Base-by-base conservation (phyloP, 1,284 basidiomycete genomes). In the Austropuccinia psidii region DNA sequence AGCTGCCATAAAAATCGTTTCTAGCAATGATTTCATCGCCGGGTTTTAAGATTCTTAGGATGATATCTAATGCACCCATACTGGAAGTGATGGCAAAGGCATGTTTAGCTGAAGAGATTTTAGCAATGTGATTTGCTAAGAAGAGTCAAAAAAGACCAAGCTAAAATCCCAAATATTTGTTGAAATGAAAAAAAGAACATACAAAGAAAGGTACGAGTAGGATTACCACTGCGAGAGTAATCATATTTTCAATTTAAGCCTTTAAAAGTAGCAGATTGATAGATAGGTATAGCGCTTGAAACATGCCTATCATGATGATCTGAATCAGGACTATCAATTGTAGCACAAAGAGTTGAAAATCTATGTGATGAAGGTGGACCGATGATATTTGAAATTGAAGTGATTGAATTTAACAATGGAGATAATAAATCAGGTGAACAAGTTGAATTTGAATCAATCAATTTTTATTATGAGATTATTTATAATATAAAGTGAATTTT, bases 191-290 rank as follows among this genome's bases (percentile, higher is more conserved):
- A n/a, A n/a, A 39, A 31, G 29, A 27, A 83, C 88, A 78, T 78
- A 93, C 93, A 90, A 75, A 97, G 86, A 83, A 95, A 93, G 76
- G 88, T 93, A 78, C 96, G 86, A 3, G 96, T 98, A 0, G 96
- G 96, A 82, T 99, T 99, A 35, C 96, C 96, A 77, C 90, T 93
- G 75, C 96, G 86, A 19, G 90, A 86, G 82, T 98, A 99, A 82
- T 98, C 96, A 80, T 93, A 97, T 78, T 89, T 85, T 64, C 90
- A 91, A 29, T 86, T 86, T 66, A 96, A 84, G 62, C 96, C 96
- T 83, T 98, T 98, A 87, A 99, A 99, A 0, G 96, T 98, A 24
- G 96, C 89, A 0, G 91, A 90, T 84, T 98, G 94, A 83, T 98
- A 98, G 81, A 99, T 98, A 24, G 96, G 96, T 0, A 96, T 90